Evolutionary conservation across 2,329 filamentous ascomycete genomes (phyloP), one percentile per base, ranked within the genome.

Genomic region (Raffaelea albimanens): DNA sequence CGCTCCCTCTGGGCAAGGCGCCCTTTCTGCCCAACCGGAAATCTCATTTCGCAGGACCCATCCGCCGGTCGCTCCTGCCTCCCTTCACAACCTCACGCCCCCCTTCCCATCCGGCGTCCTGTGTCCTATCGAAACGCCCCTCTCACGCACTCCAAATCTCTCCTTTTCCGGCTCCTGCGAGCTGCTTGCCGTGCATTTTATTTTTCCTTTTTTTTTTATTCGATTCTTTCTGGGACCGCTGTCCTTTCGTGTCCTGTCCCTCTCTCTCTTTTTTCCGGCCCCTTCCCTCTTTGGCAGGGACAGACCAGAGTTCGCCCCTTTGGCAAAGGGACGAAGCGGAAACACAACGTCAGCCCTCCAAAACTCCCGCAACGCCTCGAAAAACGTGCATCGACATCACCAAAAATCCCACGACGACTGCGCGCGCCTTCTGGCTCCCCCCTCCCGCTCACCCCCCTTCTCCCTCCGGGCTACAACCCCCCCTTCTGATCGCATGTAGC

Each of bases 401-500:
- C 7, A 29, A 29, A 29, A 29, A 29, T 29, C 25, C 25, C 20
- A 38, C 40, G 29, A 39, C 43, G 40, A 40, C 43, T 45, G 29
- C 39, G 42, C 38, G 25, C 25, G 13, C 25, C 25, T 33, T 39
- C 43, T 42, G 45, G 41, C 40, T 49, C 44, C 40, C 40, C 40
- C 43, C 40, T 44, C 34, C 34, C 31, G 36, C 45, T 20, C 22
- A n/a, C n/a, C 25, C 40, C 34, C 45, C 36, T 29, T 22, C 45
- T 46, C 43, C 44, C 45, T 52, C 40, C 46, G 46, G 53, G 53
- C 53, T 55, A 53, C 53, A 54, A 29, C 29, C 52, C 53, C 53
- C 53, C 53, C 48, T 44, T 51, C 25, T 52, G 53, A 54, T 57
- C 55, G 55, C 55, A 52, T 57, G 55, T 54, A 57, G 55, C 55